Evolutionary conservation across 805 yeast genomes (phyloP).

Genomic region (Kregervanrija pseudodelftensis): DNA sequence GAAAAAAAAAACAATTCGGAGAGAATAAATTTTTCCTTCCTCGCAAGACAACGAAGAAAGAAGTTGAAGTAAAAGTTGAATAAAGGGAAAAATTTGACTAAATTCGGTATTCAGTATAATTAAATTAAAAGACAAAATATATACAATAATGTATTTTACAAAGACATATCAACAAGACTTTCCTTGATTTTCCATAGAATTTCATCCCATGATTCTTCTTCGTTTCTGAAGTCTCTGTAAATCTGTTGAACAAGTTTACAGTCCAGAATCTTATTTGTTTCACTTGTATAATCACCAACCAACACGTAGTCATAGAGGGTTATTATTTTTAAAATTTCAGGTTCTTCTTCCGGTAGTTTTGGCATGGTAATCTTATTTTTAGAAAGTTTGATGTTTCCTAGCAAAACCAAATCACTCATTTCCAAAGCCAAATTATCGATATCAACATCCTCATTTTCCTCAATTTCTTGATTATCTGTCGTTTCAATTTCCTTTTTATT

Average conservation of each 20-base stretch:
- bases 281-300: conserved; percentile 5
- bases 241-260: conserved; percentile 12
- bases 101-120: too few species aligned
- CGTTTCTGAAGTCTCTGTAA: conserved; percentile 16
- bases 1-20: too few species aligned
- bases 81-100: too few species aligned
- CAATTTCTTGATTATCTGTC: not conserved
- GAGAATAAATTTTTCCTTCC: too few species aligned
- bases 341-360: conserved; percentile 24
- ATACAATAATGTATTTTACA: not conserved
- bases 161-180: conserved; percentile 6
- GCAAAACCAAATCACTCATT: conserved; percentile 14
- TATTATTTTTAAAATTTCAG: conserved; percentile 28
- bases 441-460: conserved; percentile 8
- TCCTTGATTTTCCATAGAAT: conserved; percentile 22
- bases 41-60: conserved; percentile 2
- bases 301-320: conserved; percentile 31
- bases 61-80: conserved; percentile 8
- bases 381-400: conserved; percentile 16
- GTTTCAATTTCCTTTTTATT: conserved; percentile 6
- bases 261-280: conserved; percentile 9
- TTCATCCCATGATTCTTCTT: conserved; percentile 20
- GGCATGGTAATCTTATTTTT: conserved; percentile 20
- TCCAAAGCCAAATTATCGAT: conserved; percentile 13
- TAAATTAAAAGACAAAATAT: too few species aligned